These are phyloP conservation scores for Vanderwaltozyma tropicalis DNA, from an alignment of 805 yeast species.

Conservation along the genomic window DNA sequence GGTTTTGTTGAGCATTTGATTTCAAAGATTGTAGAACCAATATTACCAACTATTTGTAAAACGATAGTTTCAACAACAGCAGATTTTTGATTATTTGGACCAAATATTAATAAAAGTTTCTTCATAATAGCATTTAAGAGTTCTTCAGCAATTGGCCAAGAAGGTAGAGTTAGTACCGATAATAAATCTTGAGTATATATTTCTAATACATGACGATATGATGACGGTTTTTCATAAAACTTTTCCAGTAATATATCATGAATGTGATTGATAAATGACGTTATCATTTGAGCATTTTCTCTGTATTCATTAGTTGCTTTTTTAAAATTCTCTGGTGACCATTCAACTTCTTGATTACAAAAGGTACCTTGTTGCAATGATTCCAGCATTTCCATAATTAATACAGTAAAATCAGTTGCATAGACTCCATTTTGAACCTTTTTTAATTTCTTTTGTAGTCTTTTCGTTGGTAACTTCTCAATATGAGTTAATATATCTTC, in stretches of 20 bases:
- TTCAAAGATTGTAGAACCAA: slow-evolving; percentile 42
- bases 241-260: slow-evolving; percentile 15
- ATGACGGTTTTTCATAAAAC: slow-evolving; percentile 21
- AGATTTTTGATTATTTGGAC: slow-evolving; percentile 27
- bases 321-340: neutral
- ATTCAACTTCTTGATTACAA: neutral
- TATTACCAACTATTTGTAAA: slow-evolving; percentile 50
- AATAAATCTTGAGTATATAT: slow-evolving; percentile 48
- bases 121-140: slow-evolving; percentile 38
- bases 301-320: neutral
- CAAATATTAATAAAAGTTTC: slow-evolving; percentile 33
- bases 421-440: slow-evolving; percentile 9
- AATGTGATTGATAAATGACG: slow-evolving; percentile 14
- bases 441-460: slow-evolving; percentile 22
- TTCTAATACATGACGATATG: slow-evolving; percentile 36
- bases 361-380: slow-evolving; percentile 12
- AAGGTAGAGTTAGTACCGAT: slow-evolving; percentile 40
- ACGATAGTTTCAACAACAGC: slow-evolving; percentile 39
- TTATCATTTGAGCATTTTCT: slow-evolving; percentile 1
- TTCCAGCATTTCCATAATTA: slow-evolving; percentile 20
- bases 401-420: slow-evolving; percentile 22
- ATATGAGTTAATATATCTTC: slow-evolving; percentile 48
- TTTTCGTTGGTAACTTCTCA: slow-evolving; percentile 39
- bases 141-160: slow-evolving; percentile 51
- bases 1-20: slow-evolving; percentile 12